Evolutionary conservation across 2,329 filamentous ascomycete genomes (phyloP), one percentile per base, ranked within the genome.

Genomic region (Verticillium isaacii): DNA sequence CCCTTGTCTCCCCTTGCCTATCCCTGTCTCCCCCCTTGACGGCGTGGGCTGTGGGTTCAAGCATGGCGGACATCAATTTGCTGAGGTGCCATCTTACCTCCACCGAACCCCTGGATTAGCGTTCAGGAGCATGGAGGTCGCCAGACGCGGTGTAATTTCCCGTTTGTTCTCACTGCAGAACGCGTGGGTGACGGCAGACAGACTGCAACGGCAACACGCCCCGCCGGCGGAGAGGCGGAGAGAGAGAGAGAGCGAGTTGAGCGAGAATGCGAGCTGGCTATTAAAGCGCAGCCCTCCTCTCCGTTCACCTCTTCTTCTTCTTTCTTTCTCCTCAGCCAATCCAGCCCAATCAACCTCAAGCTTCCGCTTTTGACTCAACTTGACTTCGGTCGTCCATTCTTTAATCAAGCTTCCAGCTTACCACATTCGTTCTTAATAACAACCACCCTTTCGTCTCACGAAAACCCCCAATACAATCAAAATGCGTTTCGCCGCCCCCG

Each of bases 371-470:
- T 50, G 41, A 50, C 41, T 50, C 75, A 64, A 62, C 68, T 77
- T 83, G 80, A 83, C 80, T 77, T 81, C 80, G 81, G 81, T 84
- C 81, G 81, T 84, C 81, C 81, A 83, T 76, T 84, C 81, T 80
- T 83, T 82, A 70, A 61, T 66, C 68, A 74, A 72, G 72, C 69
- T 70, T 68, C 62, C 60, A 65, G 69, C 72, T 73, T 71, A 66
- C 70, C 61, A 69, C 65, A 63, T 62, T 68, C 67, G 66, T 64
- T 71, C 66, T 68, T 69, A 70, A 65, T 69, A 69, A 69, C 69
- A 68, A 67, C 69, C 68, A 62, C 66, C 68, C 66, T 70, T 69
- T 72, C 70, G 69, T 62, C 66, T 63, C 37, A 39, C 41, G 41
- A 32, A 67, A 71, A 72, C 63, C 56, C 55, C 45, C 41, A 41